These are phyloP conservation scores for Clavariopsis aquatica DNA, from an alignment of 495 filamentous ascomycete species.

Conservation along the genomic window DNA sequence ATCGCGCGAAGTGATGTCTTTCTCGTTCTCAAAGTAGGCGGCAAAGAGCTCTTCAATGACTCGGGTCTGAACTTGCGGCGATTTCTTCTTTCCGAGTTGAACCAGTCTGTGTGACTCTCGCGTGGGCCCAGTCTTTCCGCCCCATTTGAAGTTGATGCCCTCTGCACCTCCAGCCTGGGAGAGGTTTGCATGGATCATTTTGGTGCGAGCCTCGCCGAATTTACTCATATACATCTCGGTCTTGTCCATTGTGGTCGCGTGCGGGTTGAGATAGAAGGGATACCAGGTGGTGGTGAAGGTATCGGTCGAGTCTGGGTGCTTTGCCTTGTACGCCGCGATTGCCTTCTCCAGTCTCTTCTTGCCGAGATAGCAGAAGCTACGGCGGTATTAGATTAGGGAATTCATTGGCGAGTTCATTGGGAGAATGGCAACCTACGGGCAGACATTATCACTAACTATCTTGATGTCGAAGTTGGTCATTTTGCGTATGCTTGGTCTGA, in stretches of 20 bases:
- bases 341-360: conserved; percentile 70
- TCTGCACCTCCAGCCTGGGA: conserved; percentile 57
- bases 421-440: conserved; percentile 70
- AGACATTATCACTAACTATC: conserved; percentile 75
- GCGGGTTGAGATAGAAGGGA: conserved; percentile 78
- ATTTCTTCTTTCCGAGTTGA: conserved; percentile 65
- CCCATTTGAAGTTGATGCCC: conserved; percentile 73
- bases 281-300: conserved; percentile 72
- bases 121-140: conserved; percentile 75
- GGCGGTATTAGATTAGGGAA: conserved; percentile 6
- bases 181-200: conserved; percentile 61
- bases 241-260: conserved; percentile 62
- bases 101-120: conserved; percentile 74
- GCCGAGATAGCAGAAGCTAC: conserved; percentile 73
- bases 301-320: conserved; percentile 60
- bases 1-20: conserved; percentile 69
- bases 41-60: conserved; percentile 70
- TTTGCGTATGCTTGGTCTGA: conserved; percentile 40
- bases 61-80: conserved; percentile 57
- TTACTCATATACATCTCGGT: conserved; percentile 53
- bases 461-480: conserved; percentile 81
- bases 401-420: too few species aligned
- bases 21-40: conserved; percentile 74
- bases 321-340: conserved; percentile 63
- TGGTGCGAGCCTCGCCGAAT: conserved; percentile 61